Conservation (phyloP, 192 early-diverging fungal species). For the Diversispora eburnea region DNA sequence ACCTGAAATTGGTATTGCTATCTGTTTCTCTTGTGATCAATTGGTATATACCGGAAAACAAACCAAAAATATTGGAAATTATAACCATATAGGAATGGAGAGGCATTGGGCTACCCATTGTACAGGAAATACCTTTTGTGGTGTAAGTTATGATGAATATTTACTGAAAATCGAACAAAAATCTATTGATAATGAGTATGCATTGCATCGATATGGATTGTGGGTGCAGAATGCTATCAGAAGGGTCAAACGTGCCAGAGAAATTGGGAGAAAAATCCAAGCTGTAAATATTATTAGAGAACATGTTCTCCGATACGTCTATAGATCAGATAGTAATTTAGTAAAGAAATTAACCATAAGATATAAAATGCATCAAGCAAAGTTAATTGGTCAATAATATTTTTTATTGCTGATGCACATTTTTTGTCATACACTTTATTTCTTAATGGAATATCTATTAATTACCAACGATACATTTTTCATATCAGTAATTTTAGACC, state of each 20-base stretch:
- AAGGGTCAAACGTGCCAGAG: conserved; percentile 4
- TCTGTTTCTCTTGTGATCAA: conserved; percentile 22
- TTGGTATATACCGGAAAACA: conserved; percentile 22
- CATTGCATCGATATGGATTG: neutral
- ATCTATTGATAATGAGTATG: conserved; percentile 25
- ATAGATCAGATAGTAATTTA: too few relatives aligned
- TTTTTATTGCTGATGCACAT: too few relatives aligned
- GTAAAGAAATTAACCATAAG: too few relatives aligned
- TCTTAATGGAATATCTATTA: too few relatives aligned
- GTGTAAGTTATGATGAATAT: conserved; percentile 24
- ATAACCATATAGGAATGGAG: conserved; percentile 26
- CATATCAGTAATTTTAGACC: too few relatives aligned
- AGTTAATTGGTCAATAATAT: too few relatives aligned
- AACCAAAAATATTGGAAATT: conserved; percentile 28
- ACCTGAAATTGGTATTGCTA: conserved; percentile 27
- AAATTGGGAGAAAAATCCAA: conserved; percentile 3
- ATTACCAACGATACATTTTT: too few relatives aligned
- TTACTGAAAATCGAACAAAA: conserved; percentile 26
- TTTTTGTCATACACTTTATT: too few relatives aligned
- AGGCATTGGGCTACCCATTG: conserved; percentile 16
- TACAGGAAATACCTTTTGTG: conserved; percentile 12
- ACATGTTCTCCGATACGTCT: too few relatives aligned
- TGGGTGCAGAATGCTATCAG: conserved; percentile 3
- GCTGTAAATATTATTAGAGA: conserved; percentile 11
- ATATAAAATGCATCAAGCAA: too few relatives aligned